Conservation (phyloP, 2,329 filamentous ascomycete species). For the Diplodia intermedia region DNA sequence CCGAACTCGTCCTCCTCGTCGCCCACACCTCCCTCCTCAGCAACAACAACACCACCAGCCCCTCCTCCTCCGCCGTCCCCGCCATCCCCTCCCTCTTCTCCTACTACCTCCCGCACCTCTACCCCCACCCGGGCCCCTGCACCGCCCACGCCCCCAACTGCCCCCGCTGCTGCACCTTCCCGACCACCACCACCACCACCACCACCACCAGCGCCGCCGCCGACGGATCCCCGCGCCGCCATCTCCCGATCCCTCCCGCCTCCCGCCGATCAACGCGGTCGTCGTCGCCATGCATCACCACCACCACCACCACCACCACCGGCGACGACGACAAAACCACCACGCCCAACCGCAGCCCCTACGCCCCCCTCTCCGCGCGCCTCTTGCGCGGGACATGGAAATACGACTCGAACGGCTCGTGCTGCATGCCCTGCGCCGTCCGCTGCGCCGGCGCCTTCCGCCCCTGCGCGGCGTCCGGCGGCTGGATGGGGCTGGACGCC, state of each 20-base stretch:
- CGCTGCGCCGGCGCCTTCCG: neutral
- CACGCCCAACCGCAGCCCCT: neutral
- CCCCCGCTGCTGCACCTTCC: neutral
- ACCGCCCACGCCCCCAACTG: neutral
- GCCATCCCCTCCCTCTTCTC: neutral
- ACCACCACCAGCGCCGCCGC: too few species aligned
- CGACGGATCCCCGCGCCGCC: too few species aligned
- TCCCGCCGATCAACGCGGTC: too few species aligned
- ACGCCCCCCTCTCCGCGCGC: neutral
- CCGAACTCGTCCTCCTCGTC: neutral
- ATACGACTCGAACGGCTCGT: neutral
- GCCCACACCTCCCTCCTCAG: neutral
- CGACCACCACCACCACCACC: neutral
- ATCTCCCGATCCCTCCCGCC: too few species aligned
- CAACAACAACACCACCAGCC: neutral
- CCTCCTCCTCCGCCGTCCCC: neutral
- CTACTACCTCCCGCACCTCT: neutral
- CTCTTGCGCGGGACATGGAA: neutral
- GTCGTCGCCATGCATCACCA: neutral
- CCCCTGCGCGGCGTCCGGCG: neutral
- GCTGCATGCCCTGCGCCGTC: too few species aligned
- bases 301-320: too few species aligned
- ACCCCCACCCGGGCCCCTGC: neutral
- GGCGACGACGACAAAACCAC: too few species aligned
- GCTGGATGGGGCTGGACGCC: neutral